phyloP scores from a whole-genome alignment of 257 asterid species.

The Cynanchum wilfordii region DNA sequence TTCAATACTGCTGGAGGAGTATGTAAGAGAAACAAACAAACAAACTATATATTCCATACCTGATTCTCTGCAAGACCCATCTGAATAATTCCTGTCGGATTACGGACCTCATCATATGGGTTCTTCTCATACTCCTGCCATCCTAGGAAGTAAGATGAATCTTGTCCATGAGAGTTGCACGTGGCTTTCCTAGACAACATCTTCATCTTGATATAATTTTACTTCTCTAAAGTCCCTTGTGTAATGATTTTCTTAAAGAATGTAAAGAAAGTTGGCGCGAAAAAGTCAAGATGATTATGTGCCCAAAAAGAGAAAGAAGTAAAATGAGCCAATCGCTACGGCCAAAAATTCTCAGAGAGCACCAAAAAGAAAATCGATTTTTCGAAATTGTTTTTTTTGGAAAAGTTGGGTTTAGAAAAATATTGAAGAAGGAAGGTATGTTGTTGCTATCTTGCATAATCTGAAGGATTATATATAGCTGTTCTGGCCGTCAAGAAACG shows the following conservation, averaged over 20 bases:
- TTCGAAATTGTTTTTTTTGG: neutral
- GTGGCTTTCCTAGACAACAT: constrained; percentile 29
- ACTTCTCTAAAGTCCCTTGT: neutral
- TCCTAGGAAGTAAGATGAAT: constrained; percentile 39
- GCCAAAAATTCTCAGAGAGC: neutral
- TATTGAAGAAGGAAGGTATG: neutral
- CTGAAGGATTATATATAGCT: constrained; percentile 9
- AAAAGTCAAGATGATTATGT: neutral
- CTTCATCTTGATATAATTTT: constrained; percentile 11
- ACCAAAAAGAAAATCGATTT: neutral
- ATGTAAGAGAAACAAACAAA: too few species aligned
- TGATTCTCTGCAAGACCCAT: constrained; percentile 54
- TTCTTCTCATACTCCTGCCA: constrained; percentile 46
- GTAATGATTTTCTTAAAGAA: neutral
- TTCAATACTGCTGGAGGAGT: too few species aligned
- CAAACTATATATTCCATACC: constrained; percentile 21
- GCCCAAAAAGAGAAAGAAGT: constrained; percentile 1
- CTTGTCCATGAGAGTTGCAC: constrained; percentile 41
- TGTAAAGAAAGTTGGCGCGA: neutral
- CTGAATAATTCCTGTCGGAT: constrained; percentile 40
- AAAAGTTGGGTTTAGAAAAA: neutral
- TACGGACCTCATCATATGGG: constrained; percentile 26
- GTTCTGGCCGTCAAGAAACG: constrained; percentile 10
- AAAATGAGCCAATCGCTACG: neutral
- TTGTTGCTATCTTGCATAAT: constrained; percentile 18